Base-by-base conservation (phyloP, 495 filamentous ascomycete species). In the Penicillium roqueforti region DNA sequence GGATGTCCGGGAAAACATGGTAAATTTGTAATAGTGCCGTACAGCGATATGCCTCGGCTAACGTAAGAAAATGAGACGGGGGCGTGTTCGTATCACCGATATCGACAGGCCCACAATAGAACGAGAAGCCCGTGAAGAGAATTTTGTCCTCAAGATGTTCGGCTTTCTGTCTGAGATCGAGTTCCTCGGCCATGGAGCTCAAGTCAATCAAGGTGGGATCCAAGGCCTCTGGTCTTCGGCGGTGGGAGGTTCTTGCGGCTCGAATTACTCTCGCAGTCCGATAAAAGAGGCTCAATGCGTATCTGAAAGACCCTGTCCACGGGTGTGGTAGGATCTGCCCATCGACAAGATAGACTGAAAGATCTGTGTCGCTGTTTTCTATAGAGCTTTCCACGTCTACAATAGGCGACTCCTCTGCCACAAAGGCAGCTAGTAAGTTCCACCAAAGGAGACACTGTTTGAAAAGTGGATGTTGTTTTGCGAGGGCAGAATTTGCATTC, bases 31-130 rank as follows among this genome's bases (percentile, higher is more conserved):
- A 53, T 7, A 65, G 54, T 3, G 59, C 60, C 6, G 59, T 53
- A 22, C 62, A 65, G 26, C 62, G 62, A 48, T 65, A 65, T 38
- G 54, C 54, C 26, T 65, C 62, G 20, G 62, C 62, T 14, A 65
- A 26, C 10, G 57, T 62, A 9, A 65, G 61, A 31, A 65, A 65
- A 42, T 65, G 62, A 1, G 62, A 57, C 7, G 62, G 62, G 7
- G 62, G 62, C 1, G 62, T 62, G 41, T 65, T 58, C 14, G 59
- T 58, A 31, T 65, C 62, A 8, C 62, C 62, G 9, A 57, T 58
- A 10, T 65, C 62, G 16, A 65, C 54, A 8, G 60, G 62, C 0
- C 62, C 62, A 28, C 59, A 65, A 32, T 62, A 65, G 3, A 57
- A 62, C 16, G 60, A 60, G 22, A 62, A 53, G 1, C 60, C 59